These are phyloP conservation scores for Prunus mume DNA, from an alignment of 306 rosid species.

Conservation along the genomic window DNA sequence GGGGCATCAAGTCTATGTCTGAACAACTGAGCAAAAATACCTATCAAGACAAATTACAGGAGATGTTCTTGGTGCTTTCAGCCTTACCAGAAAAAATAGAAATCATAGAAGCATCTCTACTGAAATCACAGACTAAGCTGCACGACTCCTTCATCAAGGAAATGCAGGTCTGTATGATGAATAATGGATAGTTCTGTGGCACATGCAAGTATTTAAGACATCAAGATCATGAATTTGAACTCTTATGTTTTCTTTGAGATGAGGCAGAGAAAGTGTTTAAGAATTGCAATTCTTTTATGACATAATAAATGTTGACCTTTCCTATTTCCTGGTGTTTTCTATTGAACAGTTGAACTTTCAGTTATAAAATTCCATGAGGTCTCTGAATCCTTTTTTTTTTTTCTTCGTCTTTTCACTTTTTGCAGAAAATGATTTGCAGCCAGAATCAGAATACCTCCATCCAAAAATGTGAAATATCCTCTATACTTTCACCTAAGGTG, in stretches of 20 bases:
- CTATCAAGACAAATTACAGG: slow-evolving; percentile 59
- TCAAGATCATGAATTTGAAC: slow-evolving; percentile 12
- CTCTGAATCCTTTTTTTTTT: slow-evolving; percentile 18
- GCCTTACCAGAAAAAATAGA: slow-evolving; percentile 57
- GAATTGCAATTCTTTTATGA: not conserved
- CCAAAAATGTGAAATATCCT: slow-evolving; percentile 34
- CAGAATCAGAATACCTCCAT: slow-evolving; percentile 33
- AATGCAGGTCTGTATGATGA: slow-evolving; percentile 55
- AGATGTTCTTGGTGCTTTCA: slow-evolving; percentile 57
- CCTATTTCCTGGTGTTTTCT: not conserved
- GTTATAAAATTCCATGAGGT: not conserved
- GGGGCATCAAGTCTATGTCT: slow-evolving; percentile 61
- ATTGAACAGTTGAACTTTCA: not conserved
- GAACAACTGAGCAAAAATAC: slow-evolving; percentile 48
- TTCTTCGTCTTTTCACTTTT: slow-evolving; percentile 1
- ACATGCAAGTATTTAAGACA: slow-evolving; percentile 5
- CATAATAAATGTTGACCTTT: slow-evolving; percentile 13
- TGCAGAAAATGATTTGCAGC: slow-evolving; percentile 56
- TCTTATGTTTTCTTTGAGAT: not conserved
- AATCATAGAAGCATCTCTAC: slow-evolving; percentile 56
- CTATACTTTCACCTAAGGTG: slow-evolving; percentile 57
- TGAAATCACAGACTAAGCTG: slow-evolving; percentile 52
- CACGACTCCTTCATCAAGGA: slow-evolving; percentile 51
- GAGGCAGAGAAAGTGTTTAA: not conserved
- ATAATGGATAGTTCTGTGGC: slow-evolving; percentile 19